Conservation (phyloP, 495 filamentous ascomycete species). For the Glarea lozoyensis region DNA sequence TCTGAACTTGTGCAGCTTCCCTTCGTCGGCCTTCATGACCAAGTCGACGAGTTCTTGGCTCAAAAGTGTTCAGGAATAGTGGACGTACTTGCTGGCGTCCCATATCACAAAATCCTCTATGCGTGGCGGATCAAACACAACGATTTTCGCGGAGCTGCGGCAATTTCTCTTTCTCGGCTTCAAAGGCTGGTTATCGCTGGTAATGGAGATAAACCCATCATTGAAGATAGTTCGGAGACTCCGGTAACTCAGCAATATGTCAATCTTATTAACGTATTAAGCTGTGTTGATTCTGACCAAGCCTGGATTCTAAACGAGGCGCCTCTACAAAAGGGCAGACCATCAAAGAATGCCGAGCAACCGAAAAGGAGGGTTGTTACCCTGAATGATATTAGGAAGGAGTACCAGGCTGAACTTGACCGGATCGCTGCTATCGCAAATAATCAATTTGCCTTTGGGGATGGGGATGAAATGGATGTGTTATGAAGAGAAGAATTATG, state of each 20-base stretch:
- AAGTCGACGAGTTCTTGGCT: conserved; percentile 68
- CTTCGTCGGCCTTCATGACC: conserved; percentile 62
- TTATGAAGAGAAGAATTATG: too few species aligned
- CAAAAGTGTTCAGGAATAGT: conserved; percentile 49
- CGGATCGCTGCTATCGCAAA: conserved; percentile 53
- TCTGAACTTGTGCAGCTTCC: conserved; percentile 65
- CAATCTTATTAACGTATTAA: conserved; percentile 78
- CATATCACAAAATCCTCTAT: conserved; percentile 77
- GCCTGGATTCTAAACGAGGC: conserved; percentile 55
- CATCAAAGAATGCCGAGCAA: conserved; percentile 17
- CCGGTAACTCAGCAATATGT: conserved; percentile 63
- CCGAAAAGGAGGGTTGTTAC: conserved; percentile 59
- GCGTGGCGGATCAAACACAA: conserved; percentile 75
- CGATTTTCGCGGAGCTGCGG: conserved; percentile 84
- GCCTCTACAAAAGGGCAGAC: conserved; percentile 10
- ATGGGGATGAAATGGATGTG: conserved; percentile 36
- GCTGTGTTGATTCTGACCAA: conserved; percentile 71
- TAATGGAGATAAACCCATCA: conserved; percentile 27
- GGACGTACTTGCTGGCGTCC: conserved; percentile 48
- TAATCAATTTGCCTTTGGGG: conserved; percentile 39
- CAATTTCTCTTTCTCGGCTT: conserved; percentile 61
- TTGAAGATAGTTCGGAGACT: conserved; percentile 43
- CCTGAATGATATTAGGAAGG: conserved; percentile 70
- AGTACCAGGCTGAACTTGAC: conserved; percentile 84
- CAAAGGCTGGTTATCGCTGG: conserved; percentile 51